Base-by-base conservation (phyloP, 1,284 basidiomycete genomes). In the Fomitopsis palustris region DNA sequence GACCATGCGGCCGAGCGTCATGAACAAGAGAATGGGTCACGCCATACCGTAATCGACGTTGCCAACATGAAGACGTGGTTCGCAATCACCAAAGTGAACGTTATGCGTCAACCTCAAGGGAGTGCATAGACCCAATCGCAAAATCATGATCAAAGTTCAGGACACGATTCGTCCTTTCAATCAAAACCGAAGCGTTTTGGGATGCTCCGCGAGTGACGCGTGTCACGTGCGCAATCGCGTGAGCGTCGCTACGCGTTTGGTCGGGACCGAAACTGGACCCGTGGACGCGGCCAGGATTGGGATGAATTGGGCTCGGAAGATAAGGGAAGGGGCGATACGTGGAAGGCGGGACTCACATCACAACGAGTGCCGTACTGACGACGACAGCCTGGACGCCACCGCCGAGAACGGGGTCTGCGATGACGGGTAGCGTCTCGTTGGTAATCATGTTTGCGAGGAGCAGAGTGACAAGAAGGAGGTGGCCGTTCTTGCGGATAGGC, bases 371-470 rank as follows among this genome's bases (percentile, higher is more conserved):
- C 0, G 93, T 96, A 62, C 90, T 93, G 54, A 90, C 87, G 58
- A 93, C 79, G 59, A 95, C 92, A 53, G 92, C 90, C 67, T 82
- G 84, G 12, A 90, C 74, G 29, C 93, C 93, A 41, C 93, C 93
- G 37, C 95, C 95, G 1, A 98, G 82, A 42, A 98, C 80, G 25
- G 88, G 88, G 69, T 95, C 93, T 29, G 92, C 84, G 67, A 98
- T 94, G 69, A 98, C 87, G 31, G 96, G 95, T 4, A 98, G 83
- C 3, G 93, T 87, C 75, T 96, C 94, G 73, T 95, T 95, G 65
- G 90, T 88, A 65, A 96, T 92, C 92, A 94, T 93, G 74, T 94
- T 93, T 47, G 88, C 86, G 33, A 95, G 76, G 9, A 94, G 81
- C 14, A 95, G 83, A 0, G 91, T 93, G 60, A 95, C 92, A 56